Base-by-base conservation (phyloP, 106 monocot genomes). In the Posidonia australis region DNA sequence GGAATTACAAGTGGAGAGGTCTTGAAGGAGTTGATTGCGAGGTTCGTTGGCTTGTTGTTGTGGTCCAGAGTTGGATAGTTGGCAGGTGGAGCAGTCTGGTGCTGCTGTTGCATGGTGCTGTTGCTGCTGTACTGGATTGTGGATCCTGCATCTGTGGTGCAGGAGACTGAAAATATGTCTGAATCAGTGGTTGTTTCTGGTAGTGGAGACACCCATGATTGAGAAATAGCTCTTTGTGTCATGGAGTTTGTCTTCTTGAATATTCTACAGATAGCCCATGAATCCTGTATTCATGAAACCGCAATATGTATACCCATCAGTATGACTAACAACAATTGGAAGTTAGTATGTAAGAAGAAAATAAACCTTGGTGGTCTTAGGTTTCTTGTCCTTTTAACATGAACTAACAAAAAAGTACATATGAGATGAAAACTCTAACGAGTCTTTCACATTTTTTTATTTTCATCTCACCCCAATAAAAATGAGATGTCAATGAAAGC, bases 201-300 rank as follows among this genome's bases (percentile, higher is more conserved):
- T 14, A 76, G 25, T 24, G 74, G 75, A 44, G 86, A 80, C 9
- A 78, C 61, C 84, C 86, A 83, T 13, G 94, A 84, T 23, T 90
- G 94, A 41, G 86, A 86, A 0, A 96, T 75, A 43, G 84, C 82
- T 78, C 90, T 87, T 45, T 96, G 90, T 18, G 87, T 82, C 74
- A 73, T 76, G 23, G 84, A 84, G 65, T 74, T 90, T 24, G 90
- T 82, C 61, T 90, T 96, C 87, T 90, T 86, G 77, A 96, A 90
- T 70, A 96, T 96, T 58, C 87, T 84, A 58, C 94, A 96, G 13
- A 96, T 96, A 5, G 94, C 94, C 94, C 90, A 96, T 45, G 90
- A 77, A 48, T 96, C 94, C 94, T 96, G 90, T 55, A 58, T 24
- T 18, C 3, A 28, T 29, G 16, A 44, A 18, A 51, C 20, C 20